phyloP scores from a whole-genome alignment of 768 basidiomycete genomes.

The Mycena indigotica region DNA sequence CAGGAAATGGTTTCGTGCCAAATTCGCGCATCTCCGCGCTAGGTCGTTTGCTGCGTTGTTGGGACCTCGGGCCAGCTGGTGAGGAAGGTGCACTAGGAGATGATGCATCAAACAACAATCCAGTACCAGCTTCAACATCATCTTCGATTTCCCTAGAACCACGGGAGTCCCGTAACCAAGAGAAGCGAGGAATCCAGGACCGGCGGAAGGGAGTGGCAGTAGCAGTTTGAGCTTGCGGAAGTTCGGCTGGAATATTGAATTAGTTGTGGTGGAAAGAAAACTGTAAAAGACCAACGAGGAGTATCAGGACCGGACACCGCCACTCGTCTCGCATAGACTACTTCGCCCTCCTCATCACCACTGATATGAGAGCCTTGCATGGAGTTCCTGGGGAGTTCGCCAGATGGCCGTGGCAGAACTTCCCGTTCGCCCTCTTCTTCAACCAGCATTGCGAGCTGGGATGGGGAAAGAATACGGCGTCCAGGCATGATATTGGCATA shows the following conservation, averaged over 20 bases:
- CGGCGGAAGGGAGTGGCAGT: slow-evolving; percentile 5
- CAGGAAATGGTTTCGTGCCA: slow-evolving; percentile 12
- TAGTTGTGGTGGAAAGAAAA: no score
- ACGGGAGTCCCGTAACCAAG: slow-evolving; percentile 16
- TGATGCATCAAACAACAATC: slow-evolving; percentile 15
- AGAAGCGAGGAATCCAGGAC: slow-evolving; percentile 25
- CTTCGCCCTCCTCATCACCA: slow-evolving; percentile 12
- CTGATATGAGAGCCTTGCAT: background rate
- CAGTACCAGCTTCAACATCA: slow-evolving; percentile 10
- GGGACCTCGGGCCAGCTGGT: background rate
- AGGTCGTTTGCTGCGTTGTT: background rate
- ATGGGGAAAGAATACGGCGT: slow-evolving; percentile 17
- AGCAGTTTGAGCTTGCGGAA: background rate
- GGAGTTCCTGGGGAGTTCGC: background rate
- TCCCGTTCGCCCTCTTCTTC: slow-evolving; percentile 12
- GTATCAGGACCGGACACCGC: background rate
- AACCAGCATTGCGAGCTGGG: slow-evolving; percentile 19
- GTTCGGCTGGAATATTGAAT: background rate
- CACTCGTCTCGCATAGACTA: slow-evolving; percentile 13
- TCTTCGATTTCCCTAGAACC: slow-evolving; percentile 7
- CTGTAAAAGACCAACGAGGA: slow-evolving; percentile 4
- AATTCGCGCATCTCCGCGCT: slow-evolving; percentile 19
- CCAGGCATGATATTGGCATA: slow-evolving; percentile 2
- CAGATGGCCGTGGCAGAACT: slow-evolving; percentile 3
- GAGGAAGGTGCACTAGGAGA: background rate